phyloP scores from a whole-genome alignment of 1,284 basidiomycete species.

The Schizophyllum commune region DNA sequence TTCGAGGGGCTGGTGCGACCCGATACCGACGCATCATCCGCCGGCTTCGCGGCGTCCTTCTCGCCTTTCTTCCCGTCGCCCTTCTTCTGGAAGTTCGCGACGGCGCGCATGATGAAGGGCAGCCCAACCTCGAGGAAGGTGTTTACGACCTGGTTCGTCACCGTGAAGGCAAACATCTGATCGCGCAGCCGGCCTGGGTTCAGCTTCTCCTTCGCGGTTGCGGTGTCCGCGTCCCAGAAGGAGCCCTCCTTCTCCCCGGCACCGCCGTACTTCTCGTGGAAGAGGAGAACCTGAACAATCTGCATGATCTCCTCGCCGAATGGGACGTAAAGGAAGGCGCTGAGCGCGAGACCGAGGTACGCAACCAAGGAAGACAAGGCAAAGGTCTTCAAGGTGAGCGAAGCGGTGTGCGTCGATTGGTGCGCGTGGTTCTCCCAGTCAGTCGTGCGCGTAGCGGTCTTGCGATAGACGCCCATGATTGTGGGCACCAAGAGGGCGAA shows the following conservation, averaged over 20 bases:
- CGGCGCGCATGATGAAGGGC: conserved; percentile 69
- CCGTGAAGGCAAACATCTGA: conserved; percentile 92
- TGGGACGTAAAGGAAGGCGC: conserved; percentile 88
- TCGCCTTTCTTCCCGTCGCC: conserved; percentile 18
- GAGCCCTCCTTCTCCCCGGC: conserved; percentile 9
- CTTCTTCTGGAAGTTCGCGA: conserved; percentile 39
- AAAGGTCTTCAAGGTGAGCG: conserved; percentile 90
- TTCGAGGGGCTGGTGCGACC: conserved; percentile 1
- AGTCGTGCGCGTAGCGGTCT: conserved; percentile 66
- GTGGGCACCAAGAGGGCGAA: conserved; percentile 82
- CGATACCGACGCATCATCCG: conserved; percentile 2
- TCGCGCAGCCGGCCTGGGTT: conserved; percentile 71
- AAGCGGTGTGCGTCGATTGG: conserved; percentile 67
- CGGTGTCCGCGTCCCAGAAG: conserved; percentile 47
- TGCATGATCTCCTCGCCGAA: conserved; percentile 82
- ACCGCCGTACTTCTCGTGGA: conserved; percentile 15
- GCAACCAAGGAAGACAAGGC: conserved; percentile 84
- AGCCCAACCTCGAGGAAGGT: conserved; percentile 81
- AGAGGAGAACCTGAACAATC: conserved; percentile 38
- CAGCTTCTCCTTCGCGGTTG: conserved; percentile 46
- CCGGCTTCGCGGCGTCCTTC: conserved; percentile 14
- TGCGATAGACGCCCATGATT: conserved; percentile 74
- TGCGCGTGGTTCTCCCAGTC: conserved; percentile 90
- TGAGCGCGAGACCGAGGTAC: conserved; percentile 79
- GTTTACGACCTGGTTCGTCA: conserved; percentile 86